These are phyloP conservation scores for Fusarium euwallaceae DNA, from an alignment of 2,329 filamentous ascomycete species.

Conservation along the genomic window DNA sequence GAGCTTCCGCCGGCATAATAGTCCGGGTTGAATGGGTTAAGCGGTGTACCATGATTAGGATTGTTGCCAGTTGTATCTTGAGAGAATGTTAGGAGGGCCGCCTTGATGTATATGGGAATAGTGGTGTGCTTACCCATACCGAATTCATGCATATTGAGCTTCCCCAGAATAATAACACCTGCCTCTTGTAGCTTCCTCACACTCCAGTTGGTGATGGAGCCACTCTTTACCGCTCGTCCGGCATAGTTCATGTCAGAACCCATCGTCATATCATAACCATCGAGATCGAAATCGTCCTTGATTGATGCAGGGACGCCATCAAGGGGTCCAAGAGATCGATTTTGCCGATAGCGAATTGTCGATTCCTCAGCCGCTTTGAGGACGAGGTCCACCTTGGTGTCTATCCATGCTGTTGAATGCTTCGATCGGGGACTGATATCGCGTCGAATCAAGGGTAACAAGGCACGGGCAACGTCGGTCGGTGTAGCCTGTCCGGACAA, in stretches of 20 bases:
- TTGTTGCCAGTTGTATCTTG: conserved; percentile 81
- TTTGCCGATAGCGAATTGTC: conserved; percentile 62
- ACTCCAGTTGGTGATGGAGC: conserved; percentile 72
- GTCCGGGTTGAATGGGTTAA: conserved; percentile 76
- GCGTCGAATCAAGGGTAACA: conserved; percentile 60
- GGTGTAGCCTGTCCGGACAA: conserved; percentile 60
- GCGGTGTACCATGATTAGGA: conserved; percentile 76
- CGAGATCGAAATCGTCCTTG: conserved; percentile 81
- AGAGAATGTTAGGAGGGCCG: background rate
- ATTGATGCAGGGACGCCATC: conserved; percentile 81
- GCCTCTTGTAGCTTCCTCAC: conserved; percentile 77
- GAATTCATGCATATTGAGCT: conserved; percentile 81
- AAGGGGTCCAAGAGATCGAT: conserved; percentile 70
- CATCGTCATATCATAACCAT: conserved; percentile 76
- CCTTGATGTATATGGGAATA: too few species aligned
- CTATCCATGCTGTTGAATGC: conserved; percentile 59
- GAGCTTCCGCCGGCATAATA: conserved; percentile 85
- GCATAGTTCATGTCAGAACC: conserved; percentile 73
- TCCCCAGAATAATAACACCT: conserved; percentile 78
- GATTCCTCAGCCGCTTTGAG: conserved; percentile 59
- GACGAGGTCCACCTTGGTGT: conserved; percentile 56
- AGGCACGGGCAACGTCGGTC: conserved; percentile 56
- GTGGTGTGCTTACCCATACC: conserved; percentile 69
- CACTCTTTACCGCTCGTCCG: conserved; percentile 55
- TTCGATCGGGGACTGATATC: conserved; percentile 52